A percentile compares a stretch with the other conserved stretches of the same genome.
Evolutionary conservation across 352 stramenopile species (phyloP).

Genomic region (Phytophthora idaei): DNA sequence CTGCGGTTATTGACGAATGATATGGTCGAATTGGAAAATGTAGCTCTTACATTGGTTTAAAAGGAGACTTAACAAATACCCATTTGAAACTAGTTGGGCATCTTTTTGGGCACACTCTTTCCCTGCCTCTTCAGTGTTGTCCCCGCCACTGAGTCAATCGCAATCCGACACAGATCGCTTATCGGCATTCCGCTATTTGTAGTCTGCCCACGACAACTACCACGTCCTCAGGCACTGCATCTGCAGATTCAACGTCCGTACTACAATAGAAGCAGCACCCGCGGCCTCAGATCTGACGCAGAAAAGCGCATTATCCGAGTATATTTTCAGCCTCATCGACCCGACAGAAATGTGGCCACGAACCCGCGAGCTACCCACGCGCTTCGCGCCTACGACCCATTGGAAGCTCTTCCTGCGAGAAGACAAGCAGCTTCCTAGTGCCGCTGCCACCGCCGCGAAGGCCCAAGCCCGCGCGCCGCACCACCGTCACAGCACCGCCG

Average conservation of each 20-base stretch:
- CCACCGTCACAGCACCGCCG: conserved; percentile 37
- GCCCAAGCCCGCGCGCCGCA: conserved; percentile 22
- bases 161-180: neutral
- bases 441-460: conserved; percentile 11
- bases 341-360: conserved; percentile 34
- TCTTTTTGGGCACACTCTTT: neutral
- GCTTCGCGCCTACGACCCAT: conserved; percentile 33
- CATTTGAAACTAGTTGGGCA: neutral
- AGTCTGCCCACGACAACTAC: conserved; percentile 2
- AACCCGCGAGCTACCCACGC: conserved; percentile 37
- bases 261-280: conserved; percentile 5
- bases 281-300: conserved; percentile 2
- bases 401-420: conserved; percentile 38
- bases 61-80: neutral
- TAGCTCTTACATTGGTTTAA: neutral
- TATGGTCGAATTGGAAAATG: neutral
- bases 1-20: neutral
- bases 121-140: conserved; percentile 12
- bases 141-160: conserved; percentile 16
- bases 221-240: conserved; percentile 12
- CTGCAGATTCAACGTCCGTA: conserved; percentile 7
- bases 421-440: conserved; percentile 26
- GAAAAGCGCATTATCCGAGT: neutral
- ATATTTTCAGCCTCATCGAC: conserved; percentile 18
- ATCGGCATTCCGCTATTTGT: conserved; percentile 33